Conservation (phyloP, 768 basidiomycete genomes). For the Mycena galericulata region DNA sequence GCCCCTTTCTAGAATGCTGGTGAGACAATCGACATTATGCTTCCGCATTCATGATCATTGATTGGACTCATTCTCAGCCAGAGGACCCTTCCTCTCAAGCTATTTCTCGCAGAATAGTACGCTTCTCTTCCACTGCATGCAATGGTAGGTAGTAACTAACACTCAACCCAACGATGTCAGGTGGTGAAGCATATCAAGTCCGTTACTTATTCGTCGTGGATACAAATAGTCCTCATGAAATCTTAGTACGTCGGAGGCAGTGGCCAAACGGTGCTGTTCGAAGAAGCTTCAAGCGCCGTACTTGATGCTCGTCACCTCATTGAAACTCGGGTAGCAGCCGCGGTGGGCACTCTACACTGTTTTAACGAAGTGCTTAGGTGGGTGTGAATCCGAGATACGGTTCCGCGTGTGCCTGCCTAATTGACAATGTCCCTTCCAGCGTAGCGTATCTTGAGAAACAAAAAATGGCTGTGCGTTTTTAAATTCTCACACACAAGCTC, state of each 20-base stretch:
- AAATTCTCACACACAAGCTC: not conserved
- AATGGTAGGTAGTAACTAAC: not conserved
- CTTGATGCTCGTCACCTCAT: not conserved
- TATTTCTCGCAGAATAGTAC: conserved; percentile 27
- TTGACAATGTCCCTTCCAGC: not conserved
- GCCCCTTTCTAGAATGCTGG: not conserved
- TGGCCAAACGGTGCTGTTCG: conserved; percentile 9
- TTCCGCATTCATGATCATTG: too few species aligned
- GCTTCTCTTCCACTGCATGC: not conserved
- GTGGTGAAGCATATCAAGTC: conserved; percentile 12
- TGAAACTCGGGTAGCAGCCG: too few species aligned
- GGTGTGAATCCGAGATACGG: too few species aligned
- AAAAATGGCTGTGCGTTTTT: conserved; percentile 6
- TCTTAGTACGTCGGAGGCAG: conserved; percentile 9
- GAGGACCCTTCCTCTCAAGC: not conserved
- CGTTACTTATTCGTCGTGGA: not conserved
- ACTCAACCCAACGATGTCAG: not conserved
- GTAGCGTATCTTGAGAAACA: conserved; percentile 18
- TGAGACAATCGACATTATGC: not conserved
- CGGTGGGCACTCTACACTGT: not conserved
- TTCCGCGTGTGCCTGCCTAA: not conserved
- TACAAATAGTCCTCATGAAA: not conserved
- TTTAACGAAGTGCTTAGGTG: conserved; percentile 24
- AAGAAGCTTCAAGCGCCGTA: conserved; percentile 5
- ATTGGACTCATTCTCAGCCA: not conserved